Percentiles rank a stretch among this genome's conserved stretches.
These are phyloP conservation scores for Pinus tabuliformis DNA, from an alignment of 75 land plant genomes.

Conservation along the genomic window DNA sequence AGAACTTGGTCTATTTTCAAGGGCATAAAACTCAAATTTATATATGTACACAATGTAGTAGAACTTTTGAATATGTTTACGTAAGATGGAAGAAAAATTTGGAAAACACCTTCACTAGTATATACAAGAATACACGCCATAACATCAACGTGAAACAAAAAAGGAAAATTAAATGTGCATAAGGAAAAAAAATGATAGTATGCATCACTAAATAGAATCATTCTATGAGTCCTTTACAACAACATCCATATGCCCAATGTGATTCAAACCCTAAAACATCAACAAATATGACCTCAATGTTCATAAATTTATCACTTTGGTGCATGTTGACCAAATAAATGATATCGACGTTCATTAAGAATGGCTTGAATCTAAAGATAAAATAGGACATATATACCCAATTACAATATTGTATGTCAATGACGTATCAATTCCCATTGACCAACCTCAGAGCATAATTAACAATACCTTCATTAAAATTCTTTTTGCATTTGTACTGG, in stretches of 20 bases:
- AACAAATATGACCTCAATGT: not conserved
- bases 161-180: not conserved
- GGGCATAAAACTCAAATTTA: conserved; percentile 98
- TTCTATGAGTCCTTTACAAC: conserved; percentile 88
- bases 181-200: not conserved
- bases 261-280: conserved; percentile 80
- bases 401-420: not conserved
- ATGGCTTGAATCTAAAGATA: not conserved
- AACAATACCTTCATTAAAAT: conserved; percentile 89
- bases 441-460: not conserved
- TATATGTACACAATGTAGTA: conserved; percentile 54
- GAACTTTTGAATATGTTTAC: not conserved
- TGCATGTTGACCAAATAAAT: not conserved
- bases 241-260: conserved; percentile 88
- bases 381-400: not conserved
- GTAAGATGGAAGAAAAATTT: not conserved
- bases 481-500: conserved; percentile 96
- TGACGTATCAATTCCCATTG: not conserved
- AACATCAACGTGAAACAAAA: not conserved
- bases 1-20: conserved; percentile 92
- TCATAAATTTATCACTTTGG: not conserved
- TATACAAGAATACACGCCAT: not conserved
- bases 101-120: not conserved
- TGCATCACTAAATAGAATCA: not conserved
- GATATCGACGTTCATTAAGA: not conserved